These are phyloP conservation scores for Pleurostoma richardsiae DNA, from an alignment of 2,329 filamentous ascomycete species.

Conservation along the genomic window DNA sequence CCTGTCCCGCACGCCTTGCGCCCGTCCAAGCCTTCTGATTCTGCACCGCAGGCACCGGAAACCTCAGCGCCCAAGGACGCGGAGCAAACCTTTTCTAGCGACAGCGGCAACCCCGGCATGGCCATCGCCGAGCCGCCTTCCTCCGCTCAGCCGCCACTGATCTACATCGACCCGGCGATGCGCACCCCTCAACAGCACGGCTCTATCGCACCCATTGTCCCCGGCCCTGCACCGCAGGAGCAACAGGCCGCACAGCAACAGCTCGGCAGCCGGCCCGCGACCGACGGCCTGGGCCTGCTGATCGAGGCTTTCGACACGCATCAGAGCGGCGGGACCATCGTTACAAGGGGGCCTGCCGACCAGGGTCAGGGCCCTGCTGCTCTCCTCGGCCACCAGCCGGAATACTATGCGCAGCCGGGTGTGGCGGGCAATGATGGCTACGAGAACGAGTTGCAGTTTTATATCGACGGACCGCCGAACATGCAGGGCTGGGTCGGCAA, in stretches of 20 bases:
- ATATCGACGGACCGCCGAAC: constrained; percentile 16
- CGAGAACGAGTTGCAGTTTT: constrained; percentile 21
- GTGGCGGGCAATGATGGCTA: constrained; percentile 21
- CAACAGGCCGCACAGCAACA: constrained; percentile 11
- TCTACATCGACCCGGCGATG: constrained; percentile 17
- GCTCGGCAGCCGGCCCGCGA: constrained; percentile 13
- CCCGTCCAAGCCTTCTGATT: constrained; percentile 3
- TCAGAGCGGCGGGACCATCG: constrained; percentile 15
- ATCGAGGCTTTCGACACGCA: constrained; percentile 32
- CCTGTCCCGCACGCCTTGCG: constrained; percentile 21
- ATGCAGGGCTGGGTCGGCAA: constrained; percentile 15
- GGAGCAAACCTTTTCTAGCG: too few species aligned
- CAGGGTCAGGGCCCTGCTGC: constrained; percentile 4
- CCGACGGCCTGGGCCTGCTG: constrained; percentile 33
- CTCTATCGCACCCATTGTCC: constrained; percentile 11
- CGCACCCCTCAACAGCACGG: constrained; percentile 13
- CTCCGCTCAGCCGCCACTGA: constrained; percentile 8
- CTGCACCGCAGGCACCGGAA: too few species aligned
- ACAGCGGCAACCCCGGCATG: neutral
- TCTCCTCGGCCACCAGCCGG: constrained; percentile 5
- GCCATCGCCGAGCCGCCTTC: constrained; percentile 13
- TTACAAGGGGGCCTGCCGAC: constrained; percentile 9
- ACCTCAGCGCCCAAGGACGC: too few species aligned
- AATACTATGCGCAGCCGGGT: constrained; percentile 13
- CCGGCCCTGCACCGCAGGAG: constrained; percentile 6